Evolutionary conservation across 345 rosid species (phyloP), one percentile per base, ranked within the genome.

Genomic region (Salix arbutifolia): DNA sequence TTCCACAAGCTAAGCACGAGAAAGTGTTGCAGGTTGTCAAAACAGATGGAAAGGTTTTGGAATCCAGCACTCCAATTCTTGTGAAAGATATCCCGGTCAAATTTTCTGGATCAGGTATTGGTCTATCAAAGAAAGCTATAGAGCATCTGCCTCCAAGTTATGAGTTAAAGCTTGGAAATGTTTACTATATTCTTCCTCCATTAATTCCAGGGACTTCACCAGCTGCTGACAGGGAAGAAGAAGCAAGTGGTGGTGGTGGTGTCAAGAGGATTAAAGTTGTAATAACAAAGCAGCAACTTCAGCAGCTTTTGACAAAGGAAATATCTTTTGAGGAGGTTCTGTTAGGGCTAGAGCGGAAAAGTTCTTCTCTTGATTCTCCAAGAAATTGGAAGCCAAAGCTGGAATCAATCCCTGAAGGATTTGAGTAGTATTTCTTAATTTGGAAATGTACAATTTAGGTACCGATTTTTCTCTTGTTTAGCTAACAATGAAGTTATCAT

Each of bases 311-410:
- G 83, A 19, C 74, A 6, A 56, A 79, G 76, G 74, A 76, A 17
- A 21, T 79, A 77, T 81, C 88, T 5, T 70, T 79, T 4, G 68
- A 62, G 56, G 81, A 83, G 44, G 48, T 83, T 28, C 65, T 80
- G 21, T 23, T 76, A 6, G 48, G 70, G 65, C 60, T 78, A 42
- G 77, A 72, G 50, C 74, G 21, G 52, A 75, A 67, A 31, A 69
- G 60, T 53, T 18, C 37, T 42, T 69, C 75, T 26, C 70, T 73
- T 6, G 74, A 69, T 53, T 75, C 78, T 30, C 80, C 83, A 6
- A 76, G 66, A 17, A 84, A 46, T 48, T 85, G 91, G 91, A 85
- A 78, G 72, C 87, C 91, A 53, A 46, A 53, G 65, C 91, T 90
- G 21, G 85, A 88, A 67, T 79, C 86, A 7, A 86, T 88, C 37